These are phyloP conservation scores for Trichoderma endophyticum DNA, from an alignment of 2,329 filamentous ascomycete species.

Conservation along the genomic window DNA sequence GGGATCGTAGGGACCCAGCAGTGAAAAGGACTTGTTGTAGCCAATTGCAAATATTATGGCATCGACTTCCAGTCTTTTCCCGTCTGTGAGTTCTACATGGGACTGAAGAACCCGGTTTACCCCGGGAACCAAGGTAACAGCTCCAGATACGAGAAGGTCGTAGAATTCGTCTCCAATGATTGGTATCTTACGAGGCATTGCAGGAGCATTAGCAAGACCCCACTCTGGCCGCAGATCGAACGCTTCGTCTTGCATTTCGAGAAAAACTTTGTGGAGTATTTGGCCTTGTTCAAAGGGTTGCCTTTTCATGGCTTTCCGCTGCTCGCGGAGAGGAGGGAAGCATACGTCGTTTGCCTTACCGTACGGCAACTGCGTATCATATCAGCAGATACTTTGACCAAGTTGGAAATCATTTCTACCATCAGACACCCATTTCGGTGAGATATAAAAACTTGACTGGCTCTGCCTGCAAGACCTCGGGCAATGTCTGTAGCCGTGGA, in stretches of 20 bases:
- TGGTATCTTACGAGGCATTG: slow-evolving; percentile 23
- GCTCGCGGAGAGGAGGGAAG: neutral
- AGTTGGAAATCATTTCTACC: neutral
- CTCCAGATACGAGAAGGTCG: slow-evolving; percentile 36
- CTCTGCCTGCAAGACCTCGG: slow-evolving; percentile 31
- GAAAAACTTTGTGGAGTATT: neutral
- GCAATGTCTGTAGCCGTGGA: slow-evolving; percentile 35
- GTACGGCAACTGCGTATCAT: slow-evolving; percentile 31
- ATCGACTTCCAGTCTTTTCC: slow-evolving; percentile 29
- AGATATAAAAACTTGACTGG: slow-evolving; percentile 23
- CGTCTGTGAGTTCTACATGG: slow-evolving; percentile 31
- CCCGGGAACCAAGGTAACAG: slow-evolving; percentile 34
- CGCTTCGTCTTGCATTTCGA: neutral
- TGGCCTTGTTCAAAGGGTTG: neutral
- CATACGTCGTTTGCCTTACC: slow-evolving; percentile 24
- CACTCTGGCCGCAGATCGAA: neutral
- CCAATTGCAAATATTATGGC: slow-evolving; percentile 38
- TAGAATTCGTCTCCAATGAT: slow-evolving; percentile 30
- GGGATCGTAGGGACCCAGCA: slow-evolving; percentile 29
- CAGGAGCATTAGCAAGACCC: neutral
- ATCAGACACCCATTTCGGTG: slow-evolving; percentile 27
- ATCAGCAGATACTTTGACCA: slow-evolving; percentile 21
- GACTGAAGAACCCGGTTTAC: slow-evolving; percentile 26
- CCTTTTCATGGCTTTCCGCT: neutral
- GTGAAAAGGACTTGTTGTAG: slow-evolving; percentile 29